phyloP scores from a whole-genome alignment of 352 stramenopile genomes.

The Phytophthora tubulina region DNA sequence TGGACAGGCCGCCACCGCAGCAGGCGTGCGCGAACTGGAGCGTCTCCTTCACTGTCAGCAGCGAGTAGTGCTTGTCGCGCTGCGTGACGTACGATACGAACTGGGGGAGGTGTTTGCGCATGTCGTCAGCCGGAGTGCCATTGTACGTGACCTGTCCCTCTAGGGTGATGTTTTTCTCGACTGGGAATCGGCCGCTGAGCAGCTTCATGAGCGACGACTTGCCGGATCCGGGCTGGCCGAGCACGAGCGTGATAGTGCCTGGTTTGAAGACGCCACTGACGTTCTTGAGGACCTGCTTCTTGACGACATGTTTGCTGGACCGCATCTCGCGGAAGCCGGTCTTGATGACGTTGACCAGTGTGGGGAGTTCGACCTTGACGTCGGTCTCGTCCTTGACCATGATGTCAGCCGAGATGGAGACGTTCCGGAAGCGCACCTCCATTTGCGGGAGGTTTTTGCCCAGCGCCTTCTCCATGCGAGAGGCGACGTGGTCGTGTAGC shows the following conservation, averaged over 20 bases:
- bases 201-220: slow-evolving; percentile 25
- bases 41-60: slow-evolving; percentile 64
- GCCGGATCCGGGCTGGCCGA: slow-evolving; percentile 19
- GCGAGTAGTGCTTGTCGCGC: slow-evolving; percentile 48
- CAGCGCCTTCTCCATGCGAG: slow-evolving; percentile 35
- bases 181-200: slow-evolving; percentile 40
- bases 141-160: slow-evolving; percentile 58
- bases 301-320: slow-evolving; percentile 37
- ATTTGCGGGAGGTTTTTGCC: slow-evolving; percentile 12
- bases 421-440: background rate
- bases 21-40: slow-evolving; percentile 49
- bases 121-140: slow-evolving; percentile 17
- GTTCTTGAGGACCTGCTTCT: slow-evolving; percentile 36
- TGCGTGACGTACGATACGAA: slow-evolving; percentile 50
- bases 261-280: slow-evolving; percentile 24
- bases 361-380: slow-evolving; percentile 21
- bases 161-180: slow-evolving; percentile 42
- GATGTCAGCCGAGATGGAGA: slow-evolving; percentile 36
- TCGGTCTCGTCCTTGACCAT: slow-evolving; percentile 23
- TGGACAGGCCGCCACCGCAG: background rate
- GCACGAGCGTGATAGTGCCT: slow-evolving; percentile 19
- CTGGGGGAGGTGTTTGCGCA: slow-evolving; percentile 30
- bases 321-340: slow-evolving; percentile 26
- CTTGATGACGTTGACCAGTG: slow-evolving; percentile 26
- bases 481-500: slow-evolving; percentile 44